Evolutionary conservation across 805 yeast genomes (phyloP).

Genomic region (Teunomyces atbi): DNA sequence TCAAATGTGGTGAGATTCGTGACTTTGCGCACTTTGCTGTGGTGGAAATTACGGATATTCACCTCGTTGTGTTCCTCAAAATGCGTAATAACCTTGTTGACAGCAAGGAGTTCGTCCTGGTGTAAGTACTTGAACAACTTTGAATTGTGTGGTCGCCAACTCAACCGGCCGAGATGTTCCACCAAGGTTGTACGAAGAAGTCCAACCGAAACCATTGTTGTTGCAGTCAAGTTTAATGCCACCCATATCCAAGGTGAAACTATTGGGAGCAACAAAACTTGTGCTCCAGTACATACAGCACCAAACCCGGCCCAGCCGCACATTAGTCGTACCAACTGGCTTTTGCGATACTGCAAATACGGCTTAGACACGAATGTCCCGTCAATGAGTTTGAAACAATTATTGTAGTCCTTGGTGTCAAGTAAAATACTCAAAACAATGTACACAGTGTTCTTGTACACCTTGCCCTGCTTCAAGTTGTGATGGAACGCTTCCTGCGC

Average conservation of each 20-base stretch:
- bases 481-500: not conserved
- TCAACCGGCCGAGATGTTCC: conserved; percentile 25
- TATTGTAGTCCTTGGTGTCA: conserved; percentile 26
- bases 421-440: conserved; percentile 18
- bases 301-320: not conserved
- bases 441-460: not conserved
- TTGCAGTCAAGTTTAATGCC: conserved; percentile 5
- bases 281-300: conserved; percentile 19
- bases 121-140: conserved; percentile 25
- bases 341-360: conserved; percentile 4
- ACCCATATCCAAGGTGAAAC: conserved; percentile 14
- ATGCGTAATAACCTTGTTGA: conserved; percentile 35
- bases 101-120: conserved; percentile 28
- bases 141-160: conserved; percentile 37
- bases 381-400: conserved; percentile 27
- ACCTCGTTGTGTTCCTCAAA: conserved; percentile 44
- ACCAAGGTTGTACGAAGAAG: conserved; percentile 10
- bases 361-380: conserved; percentile 16
- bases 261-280: conserved; percentile 14
- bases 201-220: conserved; percentile 4
- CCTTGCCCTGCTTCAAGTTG: not conserved
- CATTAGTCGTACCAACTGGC: not conserved
- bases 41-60: conserved; percentile 40
- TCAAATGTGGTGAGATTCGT: conserved; percentile 17
- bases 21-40: conserved; percentile 23